These are phyloP conservation scores for Spinacia oleracea DNA, from an alignment of 179 eudicot genomes.

Conservation along the genomic window DNA sequence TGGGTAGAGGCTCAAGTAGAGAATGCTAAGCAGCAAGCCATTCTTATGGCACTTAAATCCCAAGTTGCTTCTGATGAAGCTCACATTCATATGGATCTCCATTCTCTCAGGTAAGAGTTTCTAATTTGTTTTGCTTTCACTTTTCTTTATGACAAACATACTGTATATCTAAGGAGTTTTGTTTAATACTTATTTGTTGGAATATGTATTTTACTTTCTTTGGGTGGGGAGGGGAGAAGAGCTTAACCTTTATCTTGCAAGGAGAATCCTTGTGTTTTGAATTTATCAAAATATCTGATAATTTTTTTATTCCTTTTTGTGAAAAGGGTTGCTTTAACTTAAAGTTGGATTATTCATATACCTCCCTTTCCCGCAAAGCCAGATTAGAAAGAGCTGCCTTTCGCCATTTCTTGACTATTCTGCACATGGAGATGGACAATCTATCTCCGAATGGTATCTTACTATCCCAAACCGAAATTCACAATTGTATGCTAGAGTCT, in stretches of 20 bases:
- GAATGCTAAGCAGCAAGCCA: constrained; percentile 96
- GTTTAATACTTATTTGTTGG: neutral
- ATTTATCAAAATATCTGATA: neutral
- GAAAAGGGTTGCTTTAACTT: neutral
- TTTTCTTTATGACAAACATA: neutral
- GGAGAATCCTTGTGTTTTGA: neutral
- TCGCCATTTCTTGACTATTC: neutral
- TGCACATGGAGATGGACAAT: neutral
- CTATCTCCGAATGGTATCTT: too few species aligned
- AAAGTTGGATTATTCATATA: neutral
- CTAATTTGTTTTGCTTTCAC: neutral
- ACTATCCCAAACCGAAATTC: neutral
- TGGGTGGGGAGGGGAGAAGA: neutral
- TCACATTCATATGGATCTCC: constrained; percentile 94
- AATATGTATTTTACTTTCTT: neutral
- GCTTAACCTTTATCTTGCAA: neutral
- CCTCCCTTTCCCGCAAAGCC: neutral
- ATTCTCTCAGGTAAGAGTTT: constrained; percentile 74
- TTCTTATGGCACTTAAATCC: constrained; percentile 75
- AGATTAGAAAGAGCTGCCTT: neutral
- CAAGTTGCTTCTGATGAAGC: constrained; percentile 99
- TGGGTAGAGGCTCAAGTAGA: constrained; percentile 99
- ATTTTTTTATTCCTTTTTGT: neutral
- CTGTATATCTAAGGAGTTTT: neutral
- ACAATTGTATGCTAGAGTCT: neutral